These are phyloP conservation scores for Geum urbanum DNA, from an alignment of 306 rosid genomes.

Conservation along the genomic window DNA sequence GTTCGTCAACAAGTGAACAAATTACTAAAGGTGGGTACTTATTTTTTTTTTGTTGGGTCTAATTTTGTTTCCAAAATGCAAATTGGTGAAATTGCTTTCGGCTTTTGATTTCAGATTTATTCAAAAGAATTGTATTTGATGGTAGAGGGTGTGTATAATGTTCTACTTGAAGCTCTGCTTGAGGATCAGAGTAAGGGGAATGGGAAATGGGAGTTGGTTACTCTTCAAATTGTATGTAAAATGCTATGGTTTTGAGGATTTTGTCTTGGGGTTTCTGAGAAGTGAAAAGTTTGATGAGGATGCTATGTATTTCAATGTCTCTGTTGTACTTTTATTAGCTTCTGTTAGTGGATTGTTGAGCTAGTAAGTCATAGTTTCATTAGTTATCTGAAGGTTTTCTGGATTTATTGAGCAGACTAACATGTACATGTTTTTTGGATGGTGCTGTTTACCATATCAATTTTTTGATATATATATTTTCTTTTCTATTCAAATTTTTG, in stretches of 20 bases:
- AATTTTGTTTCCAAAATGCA: background rate
- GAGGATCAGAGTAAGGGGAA: conserved; percentile 19
- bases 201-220: conserved; percentile 17
- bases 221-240: background rate
- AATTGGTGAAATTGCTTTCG: background rate
- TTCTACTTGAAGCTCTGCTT: conserved; percentile 41
- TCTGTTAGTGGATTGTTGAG: background rate
- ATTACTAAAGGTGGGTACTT: conserved; percentile 40
- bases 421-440: background rate
- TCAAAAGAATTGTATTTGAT: conserved; percentile 43
- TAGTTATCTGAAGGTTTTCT: background rate
- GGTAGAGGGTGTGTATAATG: conserved; percentile 40
- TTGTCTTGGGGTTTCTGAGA: too few species aligned
- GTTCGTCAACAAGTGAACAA: conserved; percentile 33
- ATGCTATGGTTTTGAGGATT: background rate
- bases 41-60: background rate
- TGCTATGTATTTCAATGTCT: background rate
- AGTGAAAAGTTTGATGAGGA: background rate
- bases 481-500: background rate
- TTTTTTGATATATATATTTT: conserved; percentile 22
- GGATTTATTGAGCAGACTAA: background rate
- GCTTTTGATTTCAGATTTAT: conserved; percentile 38
- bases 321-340: background rate
- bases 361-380: background rate
- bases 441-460: conserved; percentile 4